Evolutionary conservation across 805 yeast genomes (phyloP), one percentile per base, ranked within the genome.

Genomic region (Cephaloascus albidus): DNA sequence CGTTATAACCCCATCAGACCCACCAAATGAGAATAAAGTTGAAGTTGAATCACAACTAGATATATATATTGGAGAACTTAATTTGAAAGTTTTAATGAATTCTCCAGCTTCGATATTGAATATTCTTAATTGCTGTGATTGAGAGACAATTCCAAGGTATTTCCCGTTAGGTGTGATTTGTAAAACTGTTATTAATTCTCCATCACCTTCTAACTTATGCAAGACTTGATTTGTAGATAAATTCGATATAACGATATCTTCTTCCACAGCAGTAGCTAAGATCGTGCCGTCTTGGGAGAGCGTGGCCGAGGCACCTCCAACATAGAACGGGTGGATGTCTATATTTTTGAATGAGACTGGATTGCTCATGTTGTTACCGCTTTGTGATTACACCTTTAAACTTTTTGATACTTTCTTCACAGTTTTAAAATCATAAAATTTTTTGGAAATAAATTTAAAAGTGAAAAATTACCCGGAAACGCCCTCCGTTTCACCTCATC

Each of bases 1-100:
- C 35, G 85, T 79, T 15, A 89, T 83, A 33, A 79, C 74, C 36
- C 98, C 97, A 58, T 93, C 98, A 1, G 97, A 84, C 36, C 95
- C 88, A 32, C 99, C 99, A 53, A 93, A 80, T 16, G 96, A 95
- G 52, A 89, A 76, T 30, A 93, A 65, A 3, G 95, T 78, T 2
- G 95, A 81, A 0, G 97, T 86, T 3, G 74, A 55, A 58, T 93
- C 98, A 18, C 75, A 76, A 10, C 82, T 68, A 35, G 87, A 72
- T 10, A 87, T 81, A 57, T 85, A 85, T 2, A 85, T 83, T 1
- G 97, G 96, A 1, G 96, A 81, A 2, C 86, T 64, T 35, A 84
- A 55, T 54, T 75, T 81, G 61, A 72, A 70, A 14, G 68, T 63
- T 51, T 76, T 78, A 41, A 65, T 54, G 40, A 78, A 53, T 33